phyloP scores from a whole-genome alignment of 2,329 filamentous ascomycete species.

The Aspergillus pseudoviridinutans region DNA sequence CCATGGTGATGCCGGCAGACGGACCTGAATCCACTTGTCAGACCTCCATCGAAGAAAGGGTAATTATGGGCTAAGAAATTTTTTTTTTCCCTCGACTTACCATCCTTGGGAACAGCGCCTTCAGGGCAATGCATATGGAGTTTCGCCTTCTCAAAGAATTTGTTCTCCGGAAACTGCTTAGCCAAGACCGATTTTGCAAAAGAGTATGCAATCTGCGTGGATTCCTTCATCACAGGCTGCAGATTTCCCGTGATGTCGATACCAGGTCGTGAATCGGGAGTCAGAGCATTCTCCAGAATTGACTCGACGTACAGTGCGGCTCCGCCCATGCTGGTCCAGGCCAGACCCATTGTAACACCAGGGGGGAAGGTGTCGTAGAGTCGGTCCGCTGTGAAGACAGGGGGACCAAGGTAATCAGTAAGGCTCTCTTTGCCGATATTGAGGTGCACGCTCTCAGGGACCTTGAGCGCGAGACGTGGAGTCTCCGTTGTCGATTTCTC shows the following conservation, averaged over 20 bases:
- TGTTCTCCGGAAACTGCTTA: slow-evolving; percentile 79
- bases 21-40: slow-evolving; percentile 47
- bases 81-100: slow-evolving; percentile 28
- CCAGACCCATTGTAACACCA: slow-evolving; percentile 94
- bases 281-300: slow-evolving; percentile 80
- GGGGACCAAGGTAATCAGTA: slow-evolving; percentile 94
- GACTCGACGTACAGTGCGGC: slow-evolving; percentile 96
- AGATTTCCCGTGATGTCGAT: slow-evolving; percentile 93
- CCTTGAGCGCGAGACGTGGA: slow-evolving; percentile 72
- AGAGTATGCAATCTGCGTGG: slow-evolving; percentile 88
- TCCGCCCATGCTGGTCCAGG: slow-evolving; percentile 96
- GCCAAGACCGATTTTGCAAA: slow-evolving; percentile 90
- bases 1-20: slow-evolving; percentile 95
- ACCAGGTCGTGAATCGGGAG: slow-evolving; percentile 67
- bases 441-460: slow-evolving; percentile 84
- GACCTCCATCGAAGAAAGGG: slow-evolving; percentile 1
- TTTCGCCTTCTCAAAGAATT: slow-evolving; percentile 93
- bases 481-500: slow-evolving; percentile 45
- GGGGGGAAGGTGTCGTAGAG: slow-evolving; percentile 91
- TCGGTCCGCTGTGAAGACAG: slow-evolving; percentile 91
- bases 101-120: slow-evolving; percentile 93
- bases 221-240: slow-evolving; percentile 97
- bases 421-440: slow-evolving; percentile 83
- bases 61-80: not conserved
- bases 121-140: slow-evolving; percentile 96